These are phyloP conservation scores for Chenopodium formosanum DNA, from an alignment of 148 eudicot species.

Conservation along the genomic window DNA sequence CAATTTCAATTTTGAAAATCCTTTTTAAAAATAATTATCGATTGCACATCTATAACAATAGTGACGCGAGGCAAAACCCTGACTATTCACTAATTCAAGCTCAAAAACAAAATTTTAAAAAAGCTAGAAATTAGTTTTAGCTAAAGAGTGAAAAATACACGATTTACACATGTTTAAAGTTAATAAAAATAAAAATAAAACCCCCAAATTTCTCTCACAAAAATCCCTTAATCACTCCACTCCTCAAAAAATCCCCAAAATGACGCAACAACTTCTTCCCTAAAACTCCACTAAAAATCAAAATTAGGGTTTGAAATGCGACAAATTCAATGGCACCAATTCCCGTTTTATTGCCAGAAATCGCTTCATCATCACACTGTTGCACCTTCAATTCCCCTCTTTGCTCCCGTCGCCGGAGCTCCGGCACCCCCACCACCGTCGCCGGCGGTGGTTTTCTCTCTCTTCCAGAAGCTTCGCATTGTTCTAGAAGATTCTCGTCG, in stretches of 20 bases:
- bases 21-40: too few relatives aligned
- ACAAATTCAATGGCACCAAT: constrained; percentile 16
- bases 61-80: too few relatives aligned
- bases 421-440: not conserved
- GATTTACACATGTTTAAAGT: too few relatives aligned
- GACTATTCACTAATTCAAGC: too few relatives aligned
- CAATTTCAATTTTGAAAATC: too few relatives aligned
- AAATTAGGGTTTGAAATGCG: constrained; percentile 20
- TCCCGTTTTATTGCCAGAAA: constrained; percentile 12
- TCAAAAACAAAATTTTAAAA: too few relatives aligned
- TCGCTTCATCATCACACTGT: constrained; percentile 26
- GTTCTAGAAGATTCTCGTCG: not conserved
- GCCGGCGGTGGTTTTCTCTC: constrained; percentile 6
- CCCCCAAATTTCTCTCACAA: not conserved
- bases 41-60: too few relatives aligned
- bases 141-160: too few relatives aligned
- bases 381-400: constrained; percentile 19
- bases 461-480: not conserved
- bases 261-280: not conserved
- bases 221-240: not conserved
- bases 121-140: too few relatives aligned
- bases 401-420: not conserved
- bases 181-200: too few relatives aligned
- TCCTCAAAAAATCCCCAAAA: not conserved
- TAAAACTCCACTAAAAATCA: too few relatives aligned